Conservation (phyloP, 768 basidiomycete genomes). For the Boletus subcaerulescens region DNA sequence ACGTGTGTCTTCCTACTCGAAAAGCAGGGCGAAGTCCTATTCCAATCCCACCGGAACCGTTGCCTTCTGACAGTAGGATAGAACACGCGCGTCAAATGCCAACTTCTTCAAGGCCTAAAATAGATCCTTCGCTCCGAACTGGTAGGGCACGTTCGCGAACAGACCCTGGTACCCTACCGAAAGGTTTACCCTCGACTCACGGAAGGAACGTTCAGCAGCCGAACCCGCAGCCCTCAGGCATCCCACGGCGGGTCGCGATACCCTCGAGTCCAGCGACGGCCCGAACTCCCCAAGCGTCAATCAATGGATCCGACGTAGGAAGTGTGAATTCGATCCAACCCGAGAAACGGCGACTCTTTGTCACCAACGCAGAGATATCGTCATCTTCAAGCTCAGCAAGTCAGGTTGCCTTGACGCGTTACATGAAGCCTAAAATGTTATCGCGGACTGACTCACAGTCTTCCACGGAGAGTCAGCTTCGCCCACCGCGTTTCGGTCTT, state of each 20-base stretch:
- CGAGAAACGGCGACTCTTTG: slow-evolving; percentile 41
- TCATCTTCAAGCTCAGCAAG: slow-evolving; percentile 41
- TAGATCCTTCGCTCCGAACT: slow-evolving; percentile 12
- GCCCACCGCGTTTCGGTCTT: slow-evolving; percentile 29
- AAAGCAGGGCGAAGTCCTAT: slow-evolving; percentile 10
- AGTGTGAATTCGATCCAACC: slow-evolving; percentile 23
- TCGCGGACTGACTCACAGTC: slow-evolving; percentile 21
- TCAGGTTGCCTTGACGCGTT: slow-evolving; percentile 21
- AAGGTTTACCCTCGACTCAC: slow-evolving; percentile 3
- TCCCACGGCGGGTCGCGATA: slow-evolving; percentile 25
- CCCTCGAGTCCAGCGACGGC: slow-evolving; percentile 14
- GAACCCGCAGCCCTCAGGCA: slow-evolving; percentile 18
- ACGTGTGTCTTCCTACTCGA: slow-evolving; percentile 3
- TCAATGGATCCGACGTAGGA: slow-evolving; percentile 30
- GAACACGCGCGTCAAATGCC: slow-evolving; percentile 8
- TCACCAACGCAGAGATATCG: slow-evolving; percentile 44
- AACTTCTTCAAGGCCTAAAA: slow-evolving; percentile 7
- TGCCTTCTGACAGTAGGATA: not conserved
- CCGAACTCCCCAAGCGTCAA: slow-evolving; percentile 7
- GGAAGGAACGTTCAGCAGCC: slow-evolving; percentile 8
- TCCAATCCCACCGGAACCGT: slow-evolving; percentile 9
- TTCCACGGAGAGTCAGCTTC: slow-evolving; percentile 22
- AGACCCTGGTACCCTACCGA: slow-evolving; percentile 23
- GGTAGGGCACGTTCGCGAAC: slow-evolving; percentile 30
- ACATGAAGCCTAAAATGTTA: slow-evolving; percentile 13